A percentile compares a stretch with the other conserved stretches of the same genome.
phyloP scores from a whole-genome alignment of 768 basidiomycete species.

The Krasilnikovozyma curviuscula region DNA sequence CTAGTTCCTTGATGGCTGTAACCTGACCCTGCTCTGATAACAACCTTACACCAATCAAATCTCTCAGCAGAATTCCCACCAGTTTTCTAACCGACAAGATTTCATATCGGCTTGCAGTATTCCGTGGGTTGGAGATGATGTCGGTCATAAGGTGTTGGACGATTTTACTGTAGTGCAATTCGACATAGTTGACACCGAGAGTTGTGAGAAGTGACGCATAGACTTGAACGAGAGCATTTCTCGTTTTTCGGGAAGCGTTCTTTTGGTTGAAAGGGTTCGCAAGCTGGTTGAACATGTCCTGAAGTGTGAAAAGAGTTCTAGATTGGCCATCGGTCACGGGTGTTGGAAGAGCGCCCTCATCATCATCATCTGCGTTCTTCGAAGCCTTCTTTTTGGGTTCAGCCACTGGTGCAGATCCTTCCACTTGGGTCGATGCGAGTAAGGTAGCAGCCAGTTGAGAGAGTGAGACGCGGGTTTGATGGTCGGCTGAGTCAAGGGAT shows the following conservation, averaged over 20 bases:
- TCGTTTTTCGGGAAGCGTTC: slow-evolving; percentile 44
- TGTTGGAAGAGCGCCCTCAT: slow-evolving; percentile 33
- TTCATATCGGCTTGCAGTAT: slow-evolving; percentile 45
- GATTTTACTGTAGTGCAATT: slow-evolving; percentile 61
- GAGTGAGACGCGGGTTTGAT: slow-evolving; percentile 58
- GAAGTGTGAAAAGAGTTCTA: slow-evolving; percentile 49
- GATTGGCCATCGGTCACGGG: slow-evolving; percentile 33
- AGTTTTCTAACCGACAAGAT: slow-evolving; percentile 48
- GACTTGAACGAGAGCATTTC: slow-evolving; percentile 74
- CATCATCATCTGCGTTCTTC: slow-evolving; percentile 37
- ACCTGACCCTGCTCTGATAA: slow-evolving; percentile 89
- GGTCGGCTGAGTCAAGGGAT: slow-evolving; percentile 63
- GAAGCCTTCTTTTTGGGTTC: slow-evolving; percentile 28
- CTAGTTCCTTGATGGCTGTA: slow-evolving; percentile 66
- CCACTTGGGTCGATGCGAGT: slow-evolving; percentile 62
- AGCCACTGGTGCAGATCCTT: slow-evolving; percentile 32
- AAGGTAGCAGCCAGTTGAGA: slow-evolving; percentile 65
- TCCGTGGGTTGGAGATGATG: slow-evolving; percentile 42
- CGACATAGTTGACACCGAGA: slow-evolving; percentile 59
- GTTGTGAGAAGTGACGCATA: slow-evolving; percentile 57
- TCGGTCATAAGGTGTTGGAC: slow-evolving; percentile 60
- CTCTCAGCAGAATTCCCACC: slow-evolving; percentile 57
- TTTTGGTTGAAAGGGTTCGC: slow-evolving; percentile 64
- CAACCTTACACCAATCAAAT: slow-evolving; percentile 72
- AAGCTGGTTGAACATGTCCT: slow-evolving; percentile 65